Evolutionary conservation across 1,139 yeast genomes (phyloP).

Genomic region (Candida tetrigidarum): DNA sequence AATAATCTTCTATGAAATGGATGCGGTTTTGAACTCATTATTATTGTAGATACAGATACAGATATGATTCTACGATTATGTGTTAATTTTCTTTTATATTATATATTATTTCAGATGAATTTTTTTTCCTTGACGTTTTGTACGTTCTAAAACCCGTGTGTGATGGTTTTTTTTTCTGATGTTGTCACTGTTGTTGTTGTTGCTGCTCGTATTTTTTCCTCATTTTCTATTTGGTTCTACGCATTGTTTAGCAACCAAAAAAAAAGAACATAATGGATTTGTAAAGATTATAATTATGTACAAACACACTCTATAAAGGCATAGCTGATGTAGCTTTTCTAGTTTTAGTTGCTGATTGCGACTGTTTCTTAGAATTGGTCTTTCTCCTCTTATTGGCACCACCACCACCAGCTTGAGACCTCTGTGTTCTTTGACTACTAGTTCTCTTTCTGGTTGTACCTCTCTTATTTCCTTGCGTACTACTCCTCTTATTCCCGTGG

Average conservation of each 20-base stretch:
- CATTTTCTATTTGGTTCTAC: background rate
- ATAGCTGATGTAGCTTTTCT: conserved; percentile 3
- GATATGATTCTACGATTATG: no score
- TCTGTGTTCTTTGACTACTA: background rate
- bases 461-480: background rate
- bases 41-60: no score
- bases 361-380: background rate
- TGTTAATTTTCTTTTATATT: no score
- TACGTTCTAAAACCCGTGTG: no score
- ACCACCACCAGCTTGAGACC: background rate
- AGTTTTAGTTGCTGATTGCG: background rate
- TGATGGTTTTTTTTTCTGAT: background rate
- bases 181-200: background rate
- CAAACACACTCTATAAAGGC: conserved; percentile 1
- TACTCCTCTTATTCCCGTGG: background rate
- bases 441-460: conserved; percentile 3
- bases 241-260: background rate
- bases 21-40: conserved; percentile 21
- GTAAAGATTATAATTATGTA: background rate
- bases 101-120: no score
- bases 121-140: no score
- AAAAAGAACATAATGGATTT: background rate
- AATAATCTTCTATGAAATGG: conserved; percentile 44
- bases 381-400: conserved; percentile 3
- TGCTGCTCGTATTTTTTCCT: background rate